Conservation (phyloP, 768 basidiomycete genomes). For the Nevesoporus exiguus region DNA sequence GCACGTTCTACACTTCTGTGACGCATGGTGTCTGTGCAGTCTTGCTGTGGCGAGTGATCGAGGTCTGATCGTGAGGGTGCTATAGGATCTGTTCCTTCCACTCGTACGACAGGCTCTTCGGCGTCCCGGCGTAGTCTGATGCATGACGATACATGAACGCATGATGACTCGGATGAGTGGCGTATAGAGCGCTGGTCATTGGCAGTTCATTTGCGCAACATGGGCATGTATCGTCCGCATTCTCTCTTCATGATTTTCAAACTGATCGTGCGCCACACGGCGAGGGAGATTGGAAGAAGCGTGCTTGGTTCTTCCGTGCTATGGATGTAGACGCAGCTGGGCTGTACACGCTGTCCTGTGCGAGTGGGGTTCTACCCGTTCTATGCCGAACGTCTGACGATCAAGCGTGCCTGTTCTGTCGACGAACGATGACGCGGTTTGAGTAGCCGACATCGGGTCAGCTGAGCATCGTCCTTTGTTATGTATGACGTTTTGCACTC, state of each 20-base stretch:
- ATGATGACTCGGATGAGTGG: neutral
- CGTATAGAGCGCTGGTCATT: neutral
- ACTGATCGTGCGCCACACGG: slow-evolving; percentile 1
- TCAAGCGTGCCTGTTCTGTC: neutral
- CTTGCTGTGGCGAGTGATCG: slow-evolving; percentile 1
- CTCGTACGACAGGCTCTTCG: neutral
- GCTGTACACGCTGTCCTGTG: neutral
- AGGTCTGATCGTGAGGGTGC: neutral
- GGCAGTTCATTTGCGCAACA: neutral
- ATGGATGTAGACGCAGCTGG: neutral
- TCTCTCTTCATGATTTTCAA: slow-evolving; percentile 10
- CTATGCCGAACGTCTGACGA: neutral
- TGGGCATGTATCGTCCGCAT: neutral
- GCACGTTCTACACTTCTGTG: slow-evolving; percentile 6
- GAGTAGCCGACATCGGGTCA: no score
- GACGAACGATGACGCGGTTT: neutral
- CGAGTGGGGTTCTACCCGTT: neutral
- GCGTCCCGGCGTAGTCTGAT: neutral
- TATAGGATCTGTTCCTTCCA: neutral
- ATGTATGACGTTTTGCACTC: neutral
- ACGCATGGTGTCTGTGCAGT: neutral
- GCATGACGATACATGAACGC: neutral
- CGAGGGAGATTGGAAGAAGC: neutral
- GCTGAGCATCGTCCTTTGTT: no score
- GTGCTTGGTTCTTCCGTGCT: neutral